Base-by-base conservation (phyloP, 2,329 filamentous ascomycete genomes). In the Hypoxylon sp. region DNA sequence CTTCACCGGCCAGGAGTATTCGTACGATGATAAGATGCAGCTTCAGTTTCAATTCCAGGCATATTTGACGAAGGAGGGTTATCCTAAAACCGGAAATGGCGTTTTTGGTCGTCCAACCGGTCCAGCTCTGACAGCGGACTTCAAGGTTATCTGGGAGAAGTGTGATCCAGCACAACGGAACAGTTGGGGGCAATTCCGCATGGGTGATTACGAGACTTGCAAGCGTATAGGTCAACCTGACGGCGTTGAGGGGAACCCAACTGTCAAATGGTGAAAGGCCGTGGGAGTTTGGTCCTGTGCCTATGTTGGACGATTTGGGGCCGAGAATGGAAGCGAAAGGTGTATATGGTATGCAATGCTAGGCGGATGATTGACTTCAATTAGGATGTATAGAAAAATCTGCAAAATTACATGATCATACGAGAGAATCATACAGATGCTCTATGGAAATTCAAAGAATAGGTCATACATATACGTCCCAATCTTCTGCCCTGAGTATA, bases 31-130 rank as follows among this genome's bases (percentile, higher is more conserved):
- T 37, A 71, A 69, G 22, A 71, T 71, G 69, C 59, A 71, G 50
- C 57, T 71, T 0, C 69, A 71, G 22, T 71, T 71, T 39, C 69
- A 71, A 31, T 71, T 71, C 46, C 69, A 71, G 5, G 66, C 66
- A 4, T 69, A 71, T 22, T 6, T 71, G 52, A 71, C 69, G 1
- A 71, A 71, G 31, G 69, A 63, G 17, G 69, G 69, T 1, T 60
- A 17, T 31, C 58, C 69, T 14, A 67, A 58, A 24, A 71, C 69
- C 0, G 69, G 69, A 9, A 62, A n/a, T 13, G 69, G 66, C 5
- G 47, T 71, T 8, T 66, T 71, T 35, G 69, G 69, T 6, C 69
- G 69, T 11, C 13, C 63, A 14, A 19, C 22, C 6, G 66, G 63
- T 26, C 58, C 69, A 19, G 63, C 69, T 1, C 6, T 71, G 22